Base-by-base conservation (phyloP, 2,329 filamentous ascomycete genomes). In the Ampelomyces quisqualis region DNA sequence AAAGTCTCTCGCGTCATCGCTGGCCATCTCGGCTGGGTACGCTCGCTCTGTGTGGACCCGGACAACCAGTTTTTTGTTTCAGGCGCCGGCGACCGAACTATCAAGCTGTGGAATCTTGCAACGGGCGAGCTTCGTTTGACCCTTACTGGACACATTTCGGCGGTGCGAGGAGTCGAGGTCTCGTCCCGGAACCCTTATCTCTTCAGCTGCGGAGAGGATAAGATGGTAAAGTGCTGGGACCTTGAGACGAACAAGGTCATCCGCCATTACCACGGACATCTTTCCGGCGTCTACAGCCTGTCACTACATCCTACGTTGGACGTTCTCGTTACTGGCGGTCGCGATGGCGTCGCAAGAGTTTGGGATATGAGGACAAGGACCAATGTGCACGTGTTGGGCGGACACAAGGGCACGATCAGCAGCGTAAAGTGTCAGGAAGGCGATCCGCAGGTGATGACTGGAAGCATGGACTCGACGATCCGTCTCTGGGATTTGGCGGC, bases 161-260 rank as follows among this genome's bases (percentile, higher is more conserved):
- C 21, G 17, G 32, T 34, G 7, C 32, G 32, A 8, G 32, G 32
- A 17, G 32, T 34, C 2, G 32, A 34, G 13, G 88, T 98, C 6
- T 95, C 89, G 14, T 88, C 90, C 11, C 78, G 93, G 32, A 93
- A 98, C 71, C 94, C 93, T 0, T 98, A 98, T 64, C 79, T 98
- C 7, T 98, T 98, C 70, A 95, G 90, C 8, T 98, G 93, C 62
- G 94, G 89, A 43, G 93, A 98, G 70, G 93, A 98, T 69, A 98
- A 98, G 75, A 96, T 96, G 90, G 93, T 98, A 49, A 98, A 98
- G 72, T 98, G 93, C 73, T 98, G 93, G 93, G 93, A 98, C 73
- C 74, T 98, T 53, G 93, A 98, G 70, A 96, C 91, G n/a, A 98
- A 98, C 75, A 96, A 96, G 70, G 93, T 98, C 19, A 64, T 64